Conservation (phyloP, 202 grass and related monocot genomes). For the Elaeis oleifera region DNA sequence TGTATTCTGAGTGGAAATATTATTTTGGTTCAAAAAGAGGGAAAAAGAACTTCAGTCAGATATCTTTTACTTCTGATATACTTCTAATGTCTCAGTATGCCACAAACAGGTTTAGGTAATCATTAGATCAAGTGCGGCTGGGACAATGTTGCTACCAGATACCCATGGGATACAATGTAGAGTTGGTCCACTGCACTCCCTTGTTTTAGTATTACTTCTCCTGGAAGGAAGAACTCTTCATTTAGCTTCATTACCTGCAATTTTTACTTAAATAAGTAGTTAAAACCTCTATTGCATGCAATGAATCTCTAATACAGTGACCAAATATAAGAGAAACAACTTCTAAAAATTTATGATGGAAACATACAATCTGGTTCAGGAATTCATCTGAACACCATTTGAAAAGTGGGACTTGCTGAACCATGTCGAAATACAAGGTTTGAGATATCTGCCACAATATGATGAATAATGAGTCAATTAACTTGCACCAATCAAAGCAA, state of each 20-base stretch:
- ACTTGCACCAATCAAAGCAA: not conserved
- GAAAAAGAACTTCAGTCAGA: no score
- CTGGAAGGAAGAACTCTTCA: conserved; percentile 75
- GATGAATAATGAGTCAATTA: not conserved
- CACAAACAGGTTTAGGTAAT: no score
- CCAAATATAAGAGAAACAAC: not conserved
- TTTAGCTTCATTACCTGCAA: conserved; percentile 77
- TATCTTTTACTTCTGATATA: no score
- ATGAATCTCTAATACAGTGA: not conserved
- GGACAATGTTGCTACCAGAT: conserved; percentile 40
- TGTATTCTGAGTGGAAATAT: no score
- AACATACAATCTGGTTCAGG: conserved; percentile 80
- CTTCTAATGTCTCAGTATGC: no score
- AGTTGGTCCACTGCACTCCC: conserved; percentile 77
- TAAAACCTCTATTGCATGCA: not conserved
- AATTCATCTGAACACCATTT: conserved; percentile 84
- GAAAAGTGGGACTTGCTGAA: conserved; percentile 61
- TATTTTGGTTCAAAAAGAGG: no score
- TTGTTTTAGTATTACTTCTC: conserved; percentile 84
- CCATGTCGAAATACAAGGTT: conserved; percentile 55
- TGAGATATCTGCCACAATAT: conserved; percentile 41
- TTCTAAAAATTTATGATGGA: not conserved
- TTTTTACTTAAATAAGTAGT: not conserved
- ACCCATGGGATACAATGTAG: conserved; percentile 70
- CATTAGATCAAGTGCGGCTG: no score